Evolutionary conservation across 1,139 yeast species (phyloP).

Genomic region (Zygotorulaspora mrakii): DNA sequence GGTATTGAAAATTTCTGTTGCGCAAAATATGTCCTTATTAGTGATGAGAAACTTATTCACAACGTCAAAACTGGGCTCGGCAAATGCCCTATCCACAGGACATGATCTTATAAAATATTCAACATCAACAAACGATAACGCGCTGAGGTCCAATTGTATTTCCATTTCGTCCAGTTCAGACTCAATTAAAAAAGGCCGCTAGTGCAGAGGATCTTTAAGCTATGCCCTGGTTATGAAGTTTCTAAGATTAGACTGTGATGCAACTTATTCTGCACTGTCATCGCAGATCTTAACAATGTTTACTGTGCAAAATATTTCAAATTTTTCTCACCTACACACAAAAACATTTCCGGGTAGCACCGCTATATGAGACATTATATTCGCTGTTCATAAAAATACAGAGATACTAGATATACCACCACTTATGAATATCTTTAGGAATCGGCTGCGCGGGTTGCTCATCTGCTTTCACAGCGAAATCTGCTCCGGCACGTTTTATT

Average conservation of each 20-base stretch:
- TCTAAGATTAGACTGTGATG: too few species aligned
- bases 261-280: not conserved
- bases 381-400: not conserved
- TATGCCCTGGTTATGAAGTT: too few species aligned
- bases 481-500: slow-evolving; percentile 33
- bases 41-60: slow-evolving; percentile 7
- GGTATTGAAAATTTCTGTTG: slow-evolving; percentile 6
- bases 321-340: slow-evolving; percentile 5
- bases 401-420: slow-evolving; percentile 34
- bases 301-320: slow-evolving; percentile 8
- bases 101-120: slow-evolving; percentile 13
- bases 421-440: slow-evolving; percentile 40
- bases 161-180: slow-evolving; percentile 8
- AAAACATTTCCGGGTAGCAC: slow-evolving; percentile 6
- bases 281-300: not conserved
- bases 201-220: not conserved
- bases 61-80: slow-evolving; percentile 8
- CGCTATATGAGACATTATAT: not conserved
- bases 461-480: slow-evolving; percentile 25
- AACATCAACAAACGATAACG: slow-evolving; percentile 13
- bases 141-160: slow-evolving; percentile 12
- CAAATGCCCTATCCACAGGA: slow-evolving; percentile 5
- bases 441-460: slow-evolving; percentile 37
- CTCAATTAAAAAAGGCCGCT: not conserved
- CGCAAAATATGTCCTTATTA: slow-evolving; percentile 12